Conservation (phyloP, 345 rosid species). For the Mallotus nudiflorus region DNA sequence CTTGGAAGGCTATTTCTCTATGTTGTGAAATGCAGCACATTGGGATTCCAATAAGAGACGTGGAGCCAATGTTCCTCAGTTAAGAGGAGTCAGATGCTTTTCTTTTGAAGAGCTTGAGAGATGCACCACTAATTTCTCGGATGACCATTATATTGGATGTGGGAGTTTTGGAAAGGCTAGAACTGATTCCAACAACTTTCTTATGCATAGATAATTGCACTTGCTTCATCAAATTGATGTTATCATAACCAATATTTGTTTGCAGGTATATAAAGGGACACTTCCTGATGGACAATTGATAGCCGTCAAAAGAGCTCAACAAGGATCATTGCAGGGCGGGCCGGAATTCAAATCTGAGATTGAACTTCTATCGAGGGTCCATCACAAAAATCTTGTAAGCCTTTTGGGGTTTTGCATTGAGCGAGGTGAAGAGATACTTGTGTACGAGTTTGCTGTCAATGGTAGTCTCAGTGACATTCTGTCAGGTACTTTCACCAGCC, state of each 20-base stretch:
- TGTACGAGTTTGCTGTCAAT: constrained; percentile 23
- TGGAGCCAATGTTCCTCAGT: background rate
- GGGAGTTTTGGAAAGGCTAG: constrained; percentile 25
- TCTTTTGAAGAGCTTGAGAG: constrained; percentile 14
- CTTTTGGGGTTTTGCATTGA: constrained; percentile 30
- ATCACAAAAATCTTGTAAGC: constrained; percentile 30
- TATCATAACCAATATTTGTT: no score
- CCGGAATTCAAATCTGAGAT: constrained; percentile 29
- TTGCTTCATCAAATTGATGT: no score
- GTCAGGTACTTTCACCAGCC: constrained; percentile 16
- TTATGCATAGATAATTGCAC: no score
- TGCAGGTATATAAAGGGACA: constrained; percentile 28
- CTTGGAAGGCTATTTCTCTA: background rate
- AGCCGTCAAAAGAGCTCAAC: no score
- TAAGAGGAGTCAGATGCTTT: constrained; percentile 2
- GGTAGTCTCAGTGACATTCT: constrained; percentile 24
- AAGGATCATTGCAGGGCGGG: constrained; percentile 28
- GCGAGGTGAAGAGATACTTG: constrained; percentile 30
- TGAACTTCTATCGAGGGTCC: constrained; percentile 30
- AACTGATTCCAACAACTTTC: no score
- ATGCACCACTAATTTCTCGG: constrained; percentile 5
- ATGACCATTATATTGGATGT: background rate
- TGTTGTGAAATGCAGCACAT: background rate
- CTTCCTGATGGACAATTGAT: constrained; percentile 22
- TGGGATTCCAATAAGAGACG: constrained; percentile 5